Conservation (phyloP, 257 asterid genomes). For the Nicotiana attenuata region DNA sequence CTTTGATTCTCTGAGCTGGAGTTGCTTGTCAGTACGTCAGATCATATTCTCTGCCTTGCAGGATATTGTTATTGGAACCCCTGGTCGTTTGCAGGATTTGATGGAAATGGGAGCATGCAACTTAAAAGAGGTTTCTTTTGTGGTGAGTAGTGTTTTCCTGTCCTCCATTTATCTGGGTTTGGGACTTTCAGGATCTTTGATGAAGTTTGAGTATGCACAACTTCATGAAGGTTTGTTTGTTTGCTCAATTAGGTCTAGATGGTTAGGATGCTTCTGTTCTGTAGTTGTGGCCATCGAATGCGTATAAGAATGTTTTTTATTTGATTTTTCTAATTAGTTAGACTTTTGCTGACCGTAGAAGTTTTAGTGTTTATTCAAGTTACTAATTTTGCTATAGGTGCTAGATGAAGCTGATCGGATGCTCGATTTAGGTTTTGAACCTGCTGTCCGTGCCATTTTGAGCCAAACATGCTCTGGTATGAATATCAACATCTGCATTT, state of each 20-base stretch:
- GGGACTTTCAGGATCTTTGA: not conserved
- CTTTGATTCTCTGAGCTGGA: not conserved
- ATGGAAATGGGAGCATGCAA: conserved; percentile 81
- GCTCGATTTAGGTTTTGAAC: conserved; percentile 99
- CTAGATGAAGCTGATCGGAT: conserved; percentile 99
- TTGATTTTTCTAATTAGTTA: not conserved
- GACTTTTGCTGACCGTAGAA: not conserved
- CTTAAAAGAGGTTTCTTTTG: conserved; percentile 77
- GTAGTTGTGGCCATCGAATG: not conserved
- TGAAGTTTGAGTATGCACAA: not conserved
- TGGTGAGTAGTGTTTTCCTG: conserved; percentile 49
- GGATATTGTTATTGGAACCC: conserved; percentile 98
- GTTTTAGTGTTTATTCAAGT: not conserved
- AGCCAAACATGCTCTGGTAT: conserved; percentile 84
- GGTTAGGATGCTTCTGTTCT: conserved; percentile 8
- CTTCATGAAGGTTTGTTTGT: not conserved
- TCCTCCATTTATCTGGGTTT: conserved; percentile 11
- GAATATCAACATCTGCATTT: conserved; percentile 16
- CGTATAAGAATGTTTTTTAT: not conserved
- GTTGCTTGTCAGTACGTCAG: not conserved
- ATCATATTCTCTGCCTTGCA: conserved; percentile 22
- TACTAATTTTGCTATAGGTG: conserved; percentile 45
- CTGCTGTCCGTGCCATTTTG: conserved; percentile 87
- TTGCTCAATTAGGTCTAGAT: not conserved
- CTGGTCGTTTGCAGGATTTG: conserved; percentile 93